A percentile compares a stretch with the other conserved stretches of the same genome.
Conservation (phyloP, 2,329 filamentous ascomycete species). For the Beauveria medogensis region DNA sequence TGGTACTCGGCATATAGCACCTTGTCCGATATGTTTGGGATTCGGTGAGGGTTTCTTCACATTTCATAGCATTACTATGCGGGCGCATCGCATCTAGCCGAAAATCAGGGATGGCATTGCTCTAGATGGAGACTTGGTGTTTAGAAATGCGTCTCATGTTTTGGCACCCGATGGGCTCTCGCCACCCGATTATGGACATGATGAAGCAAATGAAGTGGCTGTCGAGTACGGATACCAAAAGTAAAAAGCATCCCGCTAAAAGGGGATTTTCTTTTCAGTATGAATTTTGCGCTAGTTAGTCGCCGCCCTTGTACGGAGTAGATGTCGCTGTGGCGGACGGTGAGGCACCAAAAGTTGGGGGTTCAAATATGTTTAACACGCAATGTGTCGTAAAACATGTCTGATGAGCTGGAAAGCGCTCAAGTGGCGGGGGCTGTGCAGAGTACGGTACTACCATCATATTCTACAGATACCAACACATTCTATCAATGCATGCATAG, state of each 20-base stretch:
- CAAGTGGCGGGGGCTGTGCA: neutral
- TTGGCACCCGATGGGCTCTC: neutral
- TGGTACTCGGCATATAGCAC: neutral
- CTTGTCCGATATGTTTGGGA: neutral
- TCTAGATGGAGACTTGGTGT: neutral
- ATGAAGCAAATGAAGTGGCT: neutral
- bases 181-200: neutral
- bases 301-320: neutral
- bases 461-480: too few species aligned
- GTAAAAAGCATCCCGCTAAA: neutral
- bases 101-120: neutral
- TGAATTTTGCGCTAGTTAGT: neutral
- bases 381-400: neutral
- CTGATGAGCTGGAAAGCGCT: constrained; percentile 3
- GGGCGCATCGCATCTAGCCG: neutral
- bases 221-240: neutral
- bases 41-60: neutral
- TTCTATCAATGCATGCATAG: too few species aligned
- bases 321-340: neutral
- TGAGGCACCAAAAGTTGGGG: neutral
- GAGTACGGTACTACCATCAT: neutral
- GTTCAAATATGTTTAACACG: neutral
- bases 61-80: neutral
- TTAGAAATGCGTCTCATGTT: neutral
- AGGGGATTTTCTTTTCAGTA: neutral